Evolutionary conservation across 768 basidiomycete genomes (phyloP).

Genomic region (Lentinula sp.): DNA sequence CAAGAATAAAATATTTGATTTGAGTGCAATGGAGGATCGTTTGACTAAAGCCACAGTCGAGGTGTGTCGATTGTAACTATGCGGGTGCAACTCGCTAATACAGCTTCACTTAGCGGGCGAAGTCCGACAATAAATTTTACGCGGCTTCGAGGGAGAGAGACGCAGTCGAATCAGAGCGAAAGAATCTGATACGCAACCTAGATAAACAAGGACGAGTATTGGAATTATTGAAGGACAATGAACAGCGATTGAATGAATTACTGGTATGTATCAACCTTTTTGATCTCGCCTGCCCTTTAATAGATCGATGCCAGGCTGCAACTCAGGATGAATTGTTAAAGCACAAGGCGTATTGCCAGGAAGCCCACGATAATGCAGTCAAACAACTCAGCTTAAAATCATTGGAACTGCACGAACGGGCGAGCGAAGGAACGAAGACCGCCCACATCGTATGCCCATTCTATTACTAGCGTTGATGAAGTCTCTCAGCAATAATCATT

Average conservation of each 20-base stretch:
- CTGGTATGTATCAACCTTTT: conserved; percentile 37
- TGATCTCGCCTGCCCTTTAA: background rate
- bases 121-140: conserved; percentile 93
- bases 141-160: conserved; percentile 88
- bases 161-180: conserved; percentile 69
- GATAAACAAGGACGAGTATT: conserved; percentile 50
- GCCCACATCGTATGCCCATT: background rate
- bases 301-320: background rate
- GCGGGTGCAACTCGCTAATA: background rate
- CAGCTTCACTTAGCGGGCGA: conserved; percentile 66
- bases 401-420: background rate
- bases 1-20: conserved; percentile 79
- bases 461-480: background rate
- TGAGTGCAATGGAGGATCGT: conserved; percentile 69
- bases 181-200: conserved; percentile 45
- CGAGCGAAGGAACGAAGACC: background rate
- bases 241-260: conserved; percentile 53
- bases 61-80: conserved; percentile 33
- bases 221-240: conserved; percentile 58
- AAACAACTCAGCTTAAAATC: background rate
- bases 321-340: background rate
- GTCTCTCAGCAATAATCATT: background rate
- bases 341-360: background rate
- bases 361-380: background rate
- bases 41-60: conserved; percentile 61